Evolutionary conservation across 1,139 yeast species (phyloP).

Genomic region (Nakaseomyces uthaithaninus): DNA sequence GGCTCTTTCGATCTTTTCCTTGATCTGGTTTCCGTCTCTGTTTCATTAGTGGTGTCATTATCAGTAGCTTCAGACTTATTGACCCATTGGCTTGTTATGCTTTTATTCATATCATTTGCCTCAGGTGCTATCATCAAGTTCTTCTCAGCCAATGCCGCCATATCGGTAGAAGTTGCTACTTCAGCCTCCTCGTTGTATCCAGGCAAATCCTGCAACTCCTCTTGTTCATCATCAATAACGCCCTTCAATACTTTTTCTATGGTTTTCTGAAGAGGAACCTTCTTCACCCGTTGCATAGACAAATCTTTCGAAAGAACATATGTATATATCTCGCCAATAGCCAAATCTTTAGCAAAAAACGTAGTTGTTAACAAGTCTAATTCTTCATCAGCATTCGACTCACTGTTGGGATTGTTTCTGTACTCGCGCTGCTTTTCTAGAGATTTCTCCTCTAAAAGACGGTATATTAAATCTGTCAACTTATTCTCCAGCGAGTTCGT

Average conservation of each 20-base stretch:
- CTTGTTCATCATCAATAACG: constrained; percentile 35
- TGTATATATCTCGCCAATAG: constrained; percentile 42
- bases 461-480: constrained; percentile 42
- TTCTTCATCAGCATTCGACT: constrained; percentile 34
- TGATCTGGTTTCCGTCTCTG: constrained; percentile 17
- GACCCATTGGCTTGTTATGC: constrained; percentile 68
- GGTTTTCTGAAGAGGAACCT: constrained; percentile 47
- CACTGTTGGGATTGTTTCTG: constrained; percentile 20
- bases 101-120: constrained; percentile 62
- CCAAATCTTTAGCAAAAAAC: constrained; percentile 55
- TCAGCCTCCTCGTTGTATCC: constrained; percentile 24
- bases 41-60: constrained; percentile 13
- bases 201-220: constrained; percentile 37
- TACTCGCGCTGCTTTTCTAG: constrained; percentile 35
- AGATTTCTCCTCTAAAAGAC: constrained; percentile 46
- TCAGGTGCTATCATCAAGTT: constrained; percentile 57
- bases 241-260: constrained; percentile 46
- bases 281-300: constrained; percentile 60
- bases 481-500: constrained; percentile 41
- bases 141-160: constrained; percentile 31
- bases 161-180: constrained; percentile 22
- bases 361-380: constrained; percentile 32
- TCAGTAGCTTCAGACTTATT: constrained; percentile 19
- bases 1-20: constrained; percentile 32
- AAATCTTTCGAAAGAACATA: constrained; percentile 55